Evolutionary conservation across 305 asterid species (phyloP), one percentile per base, ranked within the genome.

Genomic region (Solanum hybrid): DNA sequence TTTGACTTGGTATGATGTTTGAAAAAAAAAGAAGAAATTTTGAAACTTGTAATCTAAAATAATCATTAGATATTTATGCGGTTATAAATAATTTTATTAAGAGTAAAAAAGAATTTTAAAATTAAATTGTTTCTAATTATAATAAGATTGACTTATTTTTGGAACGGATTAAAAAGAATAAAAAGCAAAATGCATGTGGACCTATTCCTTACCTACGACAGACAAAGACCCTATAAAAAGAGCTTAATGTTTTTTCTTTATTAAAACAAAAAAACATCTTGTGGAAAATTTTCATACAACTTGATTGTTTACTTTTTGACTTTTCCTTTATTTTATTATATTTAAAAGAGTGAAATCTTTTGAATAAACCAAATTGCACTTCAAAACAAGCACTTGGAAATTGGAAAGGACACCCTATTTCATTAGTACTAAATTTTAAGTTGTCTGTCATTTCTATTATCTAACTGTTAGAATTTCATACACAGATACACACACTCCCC

Each of bases 111-210:
- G 3, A 36, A 36, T 8, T 37, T 37, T 4, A 5, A 46, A 14
- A 0, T 46, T 46, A 46, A 14, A 46, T 14, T 46, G 0, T 46
- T 46, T 46, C 1, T 46, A 46, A 14, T 46, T 46, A 46, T 46
- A 46, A 14, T 5, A 14, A 46, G 3, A 0, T 13, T 0, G 0
- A 5, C 1, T 0, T 14, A 0, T 11, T 5, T 46, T 46, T 46
- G 0, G 20, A 46, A 5, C 1, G 8, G 1, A 46, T 46, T 1
- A 46, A 46, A 46, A 46, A 14, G 18, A 46, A 46, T 1, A 18
- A 76, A 33, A 18, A 76, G 40, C 24, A 18, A 75, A 75, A 18
- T 76, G 14, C 26, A 4, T 33, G 83, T 33, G 83, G 83, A 77
- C 42, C 83, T 33, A 13, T 33, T 76, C 42, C 28, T 77, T 77